Conservation (phyloP, 306 rosid genomes). For the Corylus avellana region DNA sequence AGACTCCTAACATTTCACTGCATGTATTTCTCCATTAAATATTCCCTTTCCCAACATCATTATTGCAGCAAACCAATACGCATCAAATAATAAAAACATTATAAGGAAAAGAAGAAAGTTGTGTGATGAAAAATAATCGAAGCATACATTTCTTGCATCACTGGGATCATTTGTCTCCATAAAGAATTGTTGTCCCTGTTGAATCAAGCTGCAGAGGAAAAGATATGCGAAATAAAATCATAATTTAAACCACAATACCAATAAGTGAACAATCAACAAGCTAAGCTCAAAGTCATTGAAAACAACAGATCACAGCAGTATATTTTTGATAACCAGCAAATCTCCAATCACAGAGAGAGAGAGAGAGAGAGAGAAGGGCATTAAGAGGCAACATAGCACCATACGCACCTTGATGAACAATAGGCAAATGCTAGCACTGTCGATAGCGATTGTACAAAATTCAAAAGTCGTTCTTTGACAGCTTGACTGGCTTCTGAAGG, state of each 20-base stretch:
- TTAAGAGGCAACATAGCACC: conserved; percentile 3
- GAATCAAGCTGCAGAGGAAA: conserved; percentile 80
- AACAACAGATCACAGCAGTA: not conserved
- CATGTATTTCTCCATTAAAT: conserved; percentile 17
- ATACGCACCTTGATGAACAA: conserved; percentile 77
- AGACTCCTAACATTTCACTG: conserved; percentile 20
- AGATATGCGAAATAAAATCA: conserved; percentile 30
- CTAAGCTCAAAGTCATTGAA: conserved; percentile 4
- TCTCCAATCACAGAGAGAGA: not conserved
- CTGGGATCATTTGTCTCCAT: conserved; percentile 69
- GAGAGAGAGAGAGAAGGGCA: not conserved
- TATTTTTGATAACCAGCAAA: not conserved
- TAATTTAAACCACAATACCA: conserved; percentile 21
- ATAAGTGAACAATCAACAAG: conserved; percentile 14
- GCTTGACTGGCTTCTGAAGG: conserved; percentile 80
- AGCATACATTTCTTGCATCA: conserved; percentile 86
- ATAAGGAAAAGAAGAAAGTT: conserved; percentile 20
- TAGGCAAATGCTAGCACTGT: conserved; percentile 89
- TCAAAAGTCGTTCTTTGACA: conserved; percentile 80
- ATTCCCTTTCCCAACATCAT: conserved; percentile 7
- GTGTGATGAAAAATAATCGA: conserved; percentile 31
- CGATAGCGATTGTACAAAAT: conserved; percentile 75
- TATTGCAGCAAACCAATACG: conserved; percentile 21
- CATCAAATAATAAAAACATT: conserved; percentile 11
- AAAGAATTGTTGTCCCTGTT: conserved; percentile 77